Evolutionary conservation across 208 protist species (phyloP).

Genomic region (Crithidia expoeki): DNA sequence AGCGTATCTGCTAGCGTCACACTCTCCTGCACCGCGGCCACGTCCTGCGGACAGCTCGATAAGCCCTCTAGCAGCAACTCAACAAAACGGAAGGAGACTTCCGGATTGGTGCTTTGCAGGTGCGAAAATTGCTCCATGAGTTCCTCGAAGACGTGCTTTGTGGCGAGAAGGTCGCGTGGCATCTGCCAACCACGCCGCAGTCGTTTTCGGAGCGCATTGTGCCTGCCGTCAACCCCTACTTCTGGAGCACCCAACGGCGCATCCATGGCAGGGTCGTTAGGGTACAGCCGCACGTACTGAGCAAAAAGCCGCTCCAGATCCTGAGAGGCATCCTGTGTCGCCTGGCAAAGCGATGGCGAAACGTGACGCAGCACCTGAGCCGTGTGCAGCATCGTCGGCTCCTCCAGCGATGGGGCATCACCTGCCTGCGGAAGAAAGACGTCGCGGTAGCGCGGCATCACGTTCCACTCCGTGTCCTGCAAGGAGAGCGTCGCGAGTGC

Average conservation of each 20-base stretch:
- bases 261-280: neutral
- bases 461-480: slow-evolving; percentile 10
- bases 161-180: slow-evolving; percentile 18
- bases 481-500: neutral
- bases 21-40: slow-evolving; percentile 17
- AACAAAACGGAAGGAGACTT: slow-evolving; percentile 15
- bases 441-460: neutral
- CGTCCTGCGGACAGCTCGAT: slow-evolving; percentile 9
- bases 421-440: neutral
- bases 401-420: neutral
- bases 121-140: slow-evolving; percentile 22
- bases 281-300: neutral
- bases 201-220: neutral
- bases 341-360: slow-evolving; percentile 6
- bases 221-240: neutral
- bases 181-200: slow-evolving; percentile 23
- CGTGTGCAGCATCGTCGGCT: neutral
- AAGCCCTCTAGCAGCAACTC: slow-evolving; percentile 34
- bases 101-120: slow-evolving; percentile 16
- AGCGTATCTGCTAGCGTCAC: slow-evolving; percentile 20
- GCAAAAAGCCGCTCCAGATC: slow-evolving; percentile 20
- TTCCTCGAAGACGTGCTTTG: slow-evolving; percentile 13
- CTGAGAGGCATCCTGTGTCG: slow-evolving; percentile 16
- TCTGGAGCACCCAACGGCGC: neutral
- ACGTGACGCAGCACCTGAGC: neutral